Evolutionary conservation across 2,329 filamentous ascomycete genomes (phyloP).

Genomic region (Ophiostoma angusticollis): DNA sequence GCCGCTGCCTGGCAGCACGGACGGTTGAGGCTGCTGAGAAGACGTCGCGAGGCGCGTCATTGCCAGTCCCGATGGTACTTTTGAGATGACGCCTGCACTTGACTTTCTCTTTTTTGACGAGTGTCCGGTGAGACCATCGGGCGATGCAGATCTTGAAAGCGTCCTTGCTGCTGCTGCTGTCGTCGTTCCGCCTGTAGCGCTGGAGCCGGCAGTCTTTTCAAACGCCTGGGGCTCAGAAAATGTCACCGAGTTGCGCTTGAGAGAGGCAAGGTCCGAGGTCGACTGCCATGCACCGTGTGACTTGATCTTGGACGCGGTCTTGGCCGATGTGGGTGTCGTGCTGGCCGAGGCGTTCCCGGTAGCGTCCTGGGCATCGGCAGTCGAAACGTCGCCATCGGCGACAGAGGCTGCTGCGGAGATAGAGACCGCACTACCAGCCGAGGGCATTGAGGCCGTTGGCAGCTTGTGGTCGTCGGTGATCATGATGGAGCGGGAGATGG

Average conservation of each 20-base stretch:
- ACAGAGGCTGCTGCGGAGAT: constrained; percentile 7
- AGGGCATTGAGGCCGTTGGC: constrained; percentile 22
- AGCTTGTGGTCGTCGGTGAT: constrained; percentile 98
- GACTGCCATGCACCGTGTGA: constrained; percentile 47
- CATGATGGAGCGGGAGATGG: constrained; percentile 79
- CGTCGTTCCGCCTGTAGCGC: constrained; percentile 6
- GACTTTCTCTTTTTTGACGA: constrained; percentile 72
- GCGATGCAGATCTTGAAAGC: constrained; percentile 63
- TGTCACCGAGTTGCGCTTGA: constrained; percentile 38
- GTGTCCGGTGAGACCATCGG: constrained; percentile 50
- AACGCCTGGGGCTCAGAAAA: constrained; percentile 7
- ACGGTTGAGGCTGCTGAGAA: constrained; percentile 25
- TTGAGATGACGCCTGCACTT: constrained; percentile 46
- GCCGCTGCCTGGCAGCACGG: constrained; percentile 18
- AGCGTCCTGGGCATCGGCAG: constrained; percentile 6
- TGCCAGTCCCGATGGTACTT: constrained; percentile 58
- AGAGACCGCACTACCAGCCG: constrained; percentile 13
- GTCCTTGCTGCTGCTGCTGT: constrained; percentile 34
- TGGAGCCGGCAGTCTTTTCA: not conserved
- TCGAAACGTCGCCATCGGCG: constrained; percentile 7
- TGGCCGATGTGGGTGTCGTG: constrained; percentile 9
- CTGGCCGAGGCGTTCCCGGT: constrained; percentile 3
- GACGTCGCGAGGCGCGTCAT: constrained; percentile 71
- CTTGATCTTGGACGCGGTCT: constrained; percentile 22
- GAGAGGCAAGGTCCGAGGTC: constrained; percentile 47